phyloP scores from a whole-genome alignment of 1,139 yeast genomes.

The Schwanniomyces etchellsii region DNA sequence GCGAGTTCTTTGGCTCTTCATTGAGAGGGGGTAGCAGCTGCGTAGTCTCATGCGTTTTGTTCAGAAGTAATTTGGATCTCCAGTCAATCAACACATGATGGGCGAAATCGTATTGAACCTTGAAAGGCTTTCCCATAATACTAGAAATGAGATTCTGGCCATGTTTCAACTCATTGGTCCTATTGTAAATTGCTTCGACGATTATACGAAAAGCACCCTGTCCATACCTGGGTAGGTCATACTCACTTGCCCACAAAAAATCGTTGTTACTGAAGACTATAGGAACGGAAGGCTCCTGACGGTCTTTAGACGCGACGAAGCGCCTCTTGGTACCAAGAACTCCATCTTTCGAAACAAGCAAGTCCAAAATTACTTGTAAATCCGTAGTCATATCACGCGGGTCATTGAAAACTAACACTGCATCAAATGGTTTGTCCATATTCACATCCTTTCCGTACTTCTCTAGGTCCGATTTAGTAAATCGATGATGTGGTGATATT shows the following conservation, averaged over 20 bases:
- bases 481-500: conserved; percentile 71
- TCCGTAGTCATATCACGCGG: conserved; percentile 90
- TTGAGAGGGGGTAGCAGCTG: conserved; percentile 35
- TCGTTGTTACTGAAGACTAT: conserved; percentile 85
- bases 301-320: conserved; percentile 7
- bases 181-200: conserved; percentile 58
- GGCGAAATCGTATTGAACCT: conserved; percentile 79
- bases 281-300: conserved; percentile 58
- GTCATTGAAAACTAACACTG: conserved; percentile 82
- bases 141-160: conserved; percentile 43
- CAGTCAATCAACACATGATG: conserved; percentile 64
- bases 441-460: conserved; percentile 34
- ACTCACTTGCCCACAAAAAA: conserved; percentile 87
- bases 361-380: conserved; percentile 69
- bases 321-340: conserved; percentile 55
- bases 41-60: conserved; percentile 10
- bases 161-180: conserved; percentile 43
- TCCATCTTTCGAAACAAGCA: conserved; percentile 63
- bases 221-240: conserved; percentile 75
- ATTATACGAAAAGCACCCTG: conserved; percentile 82
- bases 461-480: conserved; percentile 40
- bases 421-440: conserved; percentile 53
- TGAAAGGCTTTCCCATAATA: conserved; percentile 81
- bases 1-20: conserved; percentile 28
- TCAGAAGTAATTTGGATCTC: conserved; percentile 30